phyloP scores from a whole-genome alignment of 768 basidiomycete genomes.

The Termitomyces sp. region DNA sequence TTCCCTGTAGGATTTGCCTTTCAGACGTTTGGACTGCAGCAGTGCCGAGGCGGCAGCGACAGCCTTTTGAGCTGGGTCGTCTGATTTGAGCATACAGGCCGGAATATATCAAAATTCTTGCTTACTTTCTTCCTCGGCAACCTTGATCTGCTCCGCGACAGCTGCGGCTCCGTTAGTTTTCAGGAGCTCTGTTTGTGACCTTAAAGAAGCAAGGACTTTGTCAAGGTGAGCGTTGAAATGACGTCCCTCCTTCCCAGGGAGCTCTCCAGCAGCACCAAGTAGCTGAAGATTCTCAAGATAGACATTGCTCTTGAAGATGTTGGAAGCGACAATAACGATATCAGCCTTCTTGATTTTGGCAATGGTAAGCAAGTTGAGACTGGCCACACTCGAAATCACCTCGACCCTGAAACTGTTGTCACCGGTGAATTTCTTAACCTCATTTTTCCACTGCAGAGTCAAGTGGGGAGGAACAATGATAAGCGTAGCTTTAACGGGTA shows the following conservation, averaged over 20 bases:
- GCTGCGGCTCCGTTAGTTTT: conserved; percentile 56
- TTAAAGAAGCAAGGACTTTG: conserved; percentile 49
- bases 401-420: conserved; percentile 57
- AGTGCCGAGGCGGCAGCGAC: conserved; percentile 35
- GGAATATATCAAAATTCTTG: not conserved
- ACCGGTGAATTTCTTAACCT: conserved; percentile 72
- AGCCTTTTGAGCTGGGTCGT: conserved; percentile 42
- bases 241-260: conserved; percentile 77
- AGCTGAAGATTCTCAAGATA: conserved; percentile 75
- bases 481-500: conserved; percentile 76
- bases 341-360: conserved; percentile 77
- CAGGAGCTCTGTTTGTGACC: conserved; percentile 63
- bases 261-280: conserved; percentile 59
- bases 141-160: conserved; percentile 61
- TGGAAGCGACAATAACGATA: conserved; percentile 81
- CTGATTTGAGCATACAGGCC: not conserved
- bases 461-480: conserved; percentile 89
- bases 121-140: conserved; percentile 57
- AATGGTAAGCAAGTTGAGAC: conserved; percentile 69
- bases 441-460: conserved; percentile 84
- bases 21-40: conserved; percentile 60
- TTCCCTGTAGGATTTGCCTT: conserved; percentile 69
- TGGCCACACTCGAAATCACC: conserved; percentile 60
- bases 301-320: conserved; percentile 72
- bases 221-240: conserved; percentile 86